These are phyloP conservation scores for Protomyces macrosporus DNA, from an alignment of 1,139 yeast species.

Conservation along the genomic window DNA sequence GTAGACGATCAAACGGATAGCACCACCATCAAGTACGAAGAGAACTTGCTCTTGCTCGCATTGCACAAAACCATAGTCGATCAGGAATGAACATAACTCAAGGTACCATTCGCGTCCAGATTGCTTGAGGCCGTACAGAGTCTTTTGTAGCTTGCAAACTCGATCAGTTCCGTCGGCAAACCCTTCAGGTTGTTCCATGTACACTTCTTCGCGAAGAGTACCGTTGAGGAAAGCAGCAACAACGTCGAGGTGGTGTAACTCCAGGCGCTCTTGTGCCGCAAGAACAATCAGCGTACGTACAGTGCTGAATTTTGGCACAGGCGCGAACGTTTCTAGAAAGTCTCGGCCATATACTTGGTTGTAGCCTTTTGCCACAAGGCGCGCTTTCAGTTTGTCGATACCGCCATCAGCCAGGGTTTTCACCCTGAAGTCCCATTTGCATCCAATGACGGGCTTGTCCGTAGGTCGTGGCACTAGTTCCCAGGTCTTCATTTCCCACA, in stretches of 20 bases:
- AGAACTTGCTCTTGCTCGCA: too few species aligned
- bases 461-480: background rate
- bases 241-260: background rate
- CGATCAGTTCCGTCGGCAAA: background rate
- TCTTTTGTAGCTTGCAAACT: background rate
- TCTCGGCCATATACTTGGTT: constrained; percentile 13
- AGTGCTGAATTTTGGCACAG: too few species aligned
- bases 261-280: background rate
- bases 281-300: background rate
- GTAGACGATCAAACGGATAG: too few species aligned
- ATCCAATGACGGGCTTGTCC: background rate
- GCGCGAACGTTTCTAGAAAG: background rate
- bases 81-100: background rate
- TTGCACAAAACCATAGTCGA: background rate
- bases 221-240: background rate
- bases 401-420: constrained; percentile 17
- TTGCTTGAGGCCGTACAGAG: background rate
- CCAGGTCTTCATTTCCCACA: background rate
- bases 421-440: constrained; percentile 26
- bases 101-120: too few species aligned
- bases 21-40: too few species aligned
- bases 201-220: background rate
- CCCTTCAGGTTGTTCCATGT: background rate
- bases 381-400: constrained; percentile 25
- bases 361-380: constrained; percentile 29